A percentile compares a stretch with the other conserved stretches of the same genome.
Evolutionary conservation across 352 stramenopile genomes (phyloP).

Genomic region (Pythium coloratum): DNA sequence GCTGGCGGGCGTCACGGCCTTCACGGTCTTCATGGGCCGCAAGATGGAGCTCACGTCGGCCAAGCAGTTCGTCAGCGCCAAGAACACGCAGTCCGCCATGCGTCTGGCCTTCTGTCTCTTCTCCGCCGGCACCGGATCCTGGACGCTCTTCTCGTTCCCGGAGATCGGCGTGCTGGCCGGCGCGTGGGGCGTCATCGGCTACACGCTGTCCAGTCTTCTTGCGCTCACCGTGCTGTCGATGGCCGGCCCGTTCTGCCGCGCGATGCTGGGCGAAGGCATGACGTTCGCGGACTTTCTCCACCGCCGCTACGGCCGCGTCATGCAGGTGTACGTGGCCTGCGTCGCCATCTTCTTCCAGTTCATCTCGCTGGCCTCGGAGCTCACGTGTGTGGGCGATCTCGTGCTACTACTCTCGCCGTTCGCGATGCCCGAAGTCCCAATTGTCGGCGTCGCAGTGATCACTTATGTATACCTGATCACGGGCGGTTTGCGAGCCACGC

Average conservation of each 20-base stretch:
- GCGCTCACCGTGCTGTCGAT: slow-evolving; percentile 55
- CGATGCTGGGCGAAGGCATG: slow-evolving; percentile 60
- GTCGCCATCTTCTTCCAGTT: slow-evolving; percentile 84
- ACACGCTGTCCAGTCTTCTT: slow-evolving; percentile 59
- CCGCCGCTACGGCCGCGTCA: slow-evolving; percentile 57
- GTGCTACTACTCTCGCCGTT: slow-evolving; percentile 48
- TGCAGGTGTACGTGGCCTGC: slow-evolving; percentile 65
- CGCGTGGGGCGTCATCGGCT: slow-evolving; percentile 77
- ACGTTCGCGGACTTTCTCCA: slow-evolving; percentile 71
- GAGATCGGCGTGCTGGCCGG: slow-evolving; percentile 74
- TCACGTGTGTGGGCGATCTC: slow-evolving; percentile 57
- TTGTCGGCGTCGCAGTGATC: slow-evolving; percentile 53
- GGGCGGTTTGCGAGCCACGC: slow-evolving; percentile 65
- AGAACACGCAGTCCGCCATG: slow-evolving; percentile 57
- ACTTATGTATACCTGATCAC: slow-evolving; percentile 75
- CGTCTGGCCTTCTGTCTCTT: slow-evolving; percentile 81
- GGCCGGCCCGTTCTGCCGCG: slow-evolving; percentile 56
- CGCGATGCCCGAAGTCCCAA: slow-evolving; percentile 49
- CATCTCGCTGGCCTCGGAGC: slow-evolving; percentile 67
- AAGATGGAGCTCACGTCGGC: slow-evolving; percentile 46
- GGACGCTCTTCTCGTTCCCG: slow-evolving; percentile 74
- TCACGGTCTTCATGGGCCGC: slow-evolving; percentile 62
- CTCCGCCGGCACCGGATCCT: slow-evolving; percentile 71
- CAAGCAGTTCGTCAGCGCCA: slow-evolving; percentile 69
- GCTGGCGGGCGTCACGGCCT: slow-evolving; percentile 51